phyloP scores from a whole-genome alignment of 2,329 filamentous ascomycete genomes.

The Fusarium multiceps region DNA sequence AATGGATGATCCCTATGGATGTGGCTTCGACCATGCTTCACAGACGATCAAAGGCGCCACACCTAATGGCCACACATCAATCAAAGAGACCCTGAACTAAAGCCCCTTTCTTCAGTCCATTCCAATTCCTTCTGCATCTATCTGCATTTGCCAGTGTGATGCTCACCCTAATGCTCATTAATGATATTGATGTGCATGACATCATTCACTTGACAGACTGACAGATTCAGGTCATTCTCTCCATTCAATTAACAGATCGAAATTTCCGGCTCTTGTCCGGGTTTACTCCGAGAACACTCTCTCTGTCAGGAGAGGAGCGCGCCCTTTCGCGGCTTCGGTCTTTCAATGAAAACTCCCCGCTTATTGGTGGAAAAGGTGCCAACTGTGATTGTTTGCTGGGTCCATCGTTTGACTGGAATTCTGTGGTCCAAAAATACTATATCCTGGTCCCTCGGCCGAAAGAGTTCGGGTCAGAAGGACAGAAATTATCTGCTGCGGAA shows the following conservation, averaged over 20 bases:
- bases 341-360: not conserved
- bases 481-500: constrained; percentile 14
- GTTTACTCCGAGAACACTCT: constrained; percentile 25
- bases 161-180: not conserved
- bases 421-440: constrained; percentile 6
- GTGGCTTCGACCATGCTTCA: constrained; percentile 17
- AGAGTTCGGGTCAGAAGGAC: constrained; percentile 24
- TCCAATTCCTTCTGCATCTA: not conserved
- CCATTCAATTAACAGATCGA: not conserved
- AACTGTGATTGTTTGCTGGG: not conserved
- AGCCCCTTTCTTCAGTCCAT: not conserved
- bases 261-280: constrained; percentile 35
- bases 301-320: not conserved
- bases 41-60: constrained; percentile 19
- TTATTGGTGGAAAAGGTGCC: constrained; percentile 38
- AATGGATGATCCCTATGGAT: constrained; percentile 5
- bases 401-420: not conserved
- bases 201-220: constrained; percentile 13
- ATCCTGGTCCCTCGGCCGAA: constrained; percentile 27
- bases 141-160: not conserved
- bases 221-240: not conserved
- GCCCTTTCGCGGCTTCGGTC: constrained; percentile 29
- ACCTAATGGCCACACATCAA: not conserved
- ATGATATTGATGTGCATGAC: constrained; percentile 12
- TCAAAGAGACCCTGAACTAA: not conserved